phyloP scores from a whole-genome alignment of 2,329 filamentous ascomycete genomes.

The Amesomyces nigricolor region DNA sequence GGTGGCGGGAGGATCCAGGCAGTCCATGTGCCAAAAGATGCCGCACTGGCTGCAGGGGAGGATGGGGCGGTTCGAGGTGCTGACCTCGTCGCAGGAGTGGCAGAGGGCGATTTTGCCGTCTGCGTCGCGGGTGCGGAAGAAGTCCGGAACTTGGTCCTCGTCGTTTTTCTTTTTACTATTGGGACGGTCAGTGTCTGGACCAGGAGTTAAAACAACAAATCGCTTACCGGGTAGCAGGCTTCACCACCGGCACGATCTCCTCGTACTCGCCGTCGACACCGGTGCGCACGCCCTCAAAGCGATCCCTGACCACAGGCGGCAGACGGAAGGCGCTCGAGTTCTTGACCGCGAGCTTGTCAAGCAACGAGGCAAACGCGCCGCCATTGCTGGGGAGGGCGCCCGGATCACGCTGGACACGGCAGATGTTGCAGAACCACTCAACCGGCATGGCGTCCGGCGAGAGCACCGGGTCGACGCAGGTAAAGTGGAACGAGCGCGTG shows the following conservation, averaged over 20 bases:
- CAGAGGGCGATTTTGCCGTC: constrained; percentile 76
- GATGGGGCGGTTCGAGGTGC: constrained; percentile 61
- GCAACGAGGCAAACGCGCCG: constrained; percentile 57
- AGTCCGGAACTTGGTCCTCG: constrained; percentile 61
- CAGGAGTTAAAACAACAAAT: background rate
- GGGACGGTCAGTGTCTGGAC: constrained; percentile 28
- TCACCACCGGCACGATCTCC: constrained; percentile 51
- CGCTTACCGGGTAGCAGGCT: constrained; percentile 61
- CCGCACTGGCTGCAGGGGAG: constrained; percentile 81
- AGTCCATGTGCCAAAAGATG: constrained; percentile 87
- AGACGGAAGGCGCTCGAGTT: constrained; percentile 70
- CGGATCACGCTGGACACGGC: constrained; percentile 47
- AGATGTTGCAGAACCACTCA: constrained; percentile 82
- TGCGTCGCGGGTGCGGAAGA: constrained; percentile 61
- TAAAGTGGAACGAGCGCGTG: constrained; percentile 81
- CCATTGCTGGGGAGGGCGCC: constrained; percentile 42
- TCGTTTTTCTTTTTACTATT: constrained; percentile 49
- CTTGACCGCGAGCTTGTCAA: constrained; percentile 59
- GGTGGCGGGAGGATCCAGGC: constrained; percentile 76
- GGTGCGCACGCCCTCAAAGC: constrained; percentile 74
- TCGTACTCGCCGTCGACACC: constrained; percentile 76
- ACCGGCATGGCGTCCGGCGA: constrained; percentile 58
- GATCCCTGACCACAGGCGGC: constrained; percentile 63
- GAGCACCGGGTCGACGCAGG: constrained; percentile 77
- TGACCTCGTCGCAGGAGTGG: constrained; percentile 64